Base-by-base conservation (phyloP, 1,284 basidiomycete species). In the Cronartium ribicola region DNA sequence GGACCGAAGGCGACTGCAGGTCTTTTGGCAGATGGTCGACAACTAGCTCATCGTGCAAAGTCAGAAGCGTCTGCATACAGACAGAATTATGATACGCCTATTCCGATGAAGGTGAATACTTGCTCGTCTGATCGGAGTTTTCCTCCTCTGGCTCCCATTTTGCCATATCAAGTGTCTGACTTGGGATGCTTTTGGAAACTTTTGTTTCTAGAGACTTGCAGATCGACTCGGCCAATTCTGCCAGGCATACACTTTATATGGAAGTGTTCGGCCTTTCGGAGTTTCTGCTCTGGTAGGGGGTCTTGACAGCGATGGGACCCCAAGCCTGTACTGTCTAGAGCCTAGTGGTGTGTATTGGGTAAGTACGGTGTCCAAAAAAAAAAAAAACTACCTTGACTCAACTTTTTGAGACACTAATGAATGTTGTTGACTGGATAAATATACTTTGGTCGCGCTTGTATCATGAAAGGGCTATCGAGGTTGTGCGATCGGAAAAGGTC, bases 181-280 rank as follows among this genome's bases (percentile, higher is more conserved):
- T 66, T 10, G 22, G 59, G 14, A 10, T 20, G 48, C 39, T 29
- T 67, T 29, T 46, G 22, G 17, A 55, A 48, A 59, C 43, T 57
- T 67, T 29, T 44, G 39, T n/a, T 61, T 74, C 3, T 79, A 96
- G 91, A 84, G 86, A 64, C 83, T 98, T 59, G 88, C 90, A 66
- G 90, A 93, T 80, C 90, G 94, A 75, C 81, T 98, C 60, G 90
- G 91, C 0, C 86, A 89, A 48, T 97, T 94, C 81, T 89, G 93
- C 3, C 96, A 98, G 83, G 89, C 90, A 22, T 98, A 97, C 84
- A 98, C 96, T 7, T 88, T 97, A 67, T 98, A 98, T 83, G 97
- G 94, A 0, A 97, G 94, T 36, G 96, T 98, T 43, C 89, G 96
- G 37, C 96, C 96, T 0, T 98, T 98, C 78, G 96, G 96, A 14